These are phyloP conservation scores for Xylaria telfairii DNA, from an alignment of 495 filamentous ascomycete genomes.

Conservation along the genomic window DNA sequence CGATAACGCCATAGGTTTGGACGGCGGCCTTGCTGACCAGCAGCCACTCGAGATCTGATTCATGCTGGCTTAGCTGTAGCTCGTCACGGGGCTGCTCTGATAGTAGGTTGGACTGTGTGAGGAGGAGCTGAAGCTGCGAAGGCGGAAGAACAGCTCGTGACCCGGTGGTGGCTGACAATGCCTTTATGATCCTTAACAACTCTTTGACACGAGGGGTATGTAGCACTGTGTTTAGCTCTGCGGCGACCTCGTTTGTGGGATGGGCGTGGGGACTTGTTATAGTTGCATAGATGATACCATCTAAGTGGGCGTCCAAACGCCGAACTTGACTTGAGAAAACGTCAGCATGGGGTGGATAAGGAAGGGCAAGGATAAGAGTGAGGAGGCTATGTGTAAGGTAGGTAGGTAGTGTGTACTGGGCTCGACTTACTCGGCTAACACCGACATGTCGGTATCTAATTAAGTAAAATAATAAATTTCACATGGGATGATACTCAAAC, in stretches of 20 bases:
- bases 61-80: slow-evolving; percentile 50
- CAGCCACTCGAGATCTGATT: slow-evolving; percentile 84
- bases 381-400: no score
- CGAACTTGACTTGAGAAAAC: slow-evolving; percentile 69
- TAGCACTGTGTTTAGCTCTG: slow-evolving; percentile 36
- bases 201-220: slow-evolving; percentile 50
- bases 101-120: slow-evolving; percentile 61
- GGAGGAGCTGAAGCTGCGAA: slow-evolving; percentile 60
- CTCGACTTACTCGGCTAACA: slow-evolving; percentile 68
- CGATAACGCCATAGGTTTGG: slow-evolving; percentile 78
- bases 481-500: slow-evolving; percentile 35
- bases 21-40: slow-evolving; percentile 84
- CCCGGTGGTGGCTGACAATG: slow-evolving; percentile 69
- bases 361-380: slow-evolving; percentile 3
- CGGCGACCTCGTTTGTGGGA: slow-evolving; percentile 34
- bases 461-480: slow-evolving; percentile 18
- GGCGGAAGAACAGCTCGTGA: slow-evolving; percentile 59
- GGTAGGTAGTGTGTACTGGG: slow-evolving; percentile 1
- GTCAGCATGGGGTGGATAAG: slow-evolving; percentile 30
- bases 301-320: slow-evolving; percentile 78
- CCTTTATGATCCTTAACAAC: slow-evolving; percentile 69
- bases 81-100: slow-evolving; percentile 37
- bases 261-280: slow-evolving; percentile 32
- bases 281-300: slow-evolving; percentile 62
- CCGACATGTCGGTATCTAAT: slow-evolving; percentile 58